Evolutionary conservation across 1,139 yeast species (phyloP), one percentile per base, ranked within the genome.

Genomic region (Magnusiomyces fungicola): DNA sequence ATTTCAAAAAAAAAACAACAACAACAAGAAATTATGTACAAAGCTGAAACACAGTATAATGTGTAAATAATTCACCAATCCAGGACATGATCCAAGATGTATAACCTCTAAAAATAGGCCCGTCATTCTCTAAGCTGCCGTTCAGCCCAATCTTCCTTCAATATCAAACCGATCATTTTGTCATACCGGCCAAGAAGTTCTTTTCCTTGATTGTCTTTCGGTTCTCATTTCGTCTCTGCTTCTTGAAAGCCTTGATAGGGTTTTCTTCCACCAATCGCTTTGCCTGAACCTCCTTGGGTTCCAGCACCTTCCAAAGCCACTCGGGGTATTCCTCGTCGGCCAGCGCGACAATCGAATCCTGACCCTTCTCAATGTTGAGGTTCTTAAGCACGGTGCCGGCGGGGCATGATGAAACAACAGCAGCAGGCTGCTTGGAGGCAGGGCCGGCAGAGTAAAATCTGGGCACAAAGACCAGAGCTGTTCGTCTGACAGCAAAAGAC

Each of bases 251-350:
- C 60, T 74, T 79, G 63, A 83, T 76, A 46, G 84, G 80, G 59
- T 86, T 83, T 2, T 70, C 70, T 41, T 74, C 77, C 44, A 83
- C 72, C 12, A 40, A 22, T 18, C n/a, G 21, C 55, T 77, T 71
- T 23, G 72, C 75, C 51, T 75, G 70, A 61, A 76, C 79, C 33
- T 74, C 74, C 38, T 73, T 74, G 51, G 77, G 72, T 63, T 89
- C 95, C 43, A 89, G 75, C 54, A 87, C 73, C n/a, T 75, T 79
- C 98, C 98, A 92, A 52, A 92, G 75, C 97, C 97, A 92, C 46
- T 76, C 87, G 2, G 98, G 98, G 63, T 92, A 92, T 61, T 90
- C 96, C 38, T 74, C 71, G 63, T 92, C 97, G 55, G 83, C 86
- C 50, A 83, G 69, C 1, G 98, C 97, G 5, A 88, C 81, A n/a